Base-by-base conservation (phyloP, 1,284 basidiomycete genomes). In the Vanrija humicola region DNA sequence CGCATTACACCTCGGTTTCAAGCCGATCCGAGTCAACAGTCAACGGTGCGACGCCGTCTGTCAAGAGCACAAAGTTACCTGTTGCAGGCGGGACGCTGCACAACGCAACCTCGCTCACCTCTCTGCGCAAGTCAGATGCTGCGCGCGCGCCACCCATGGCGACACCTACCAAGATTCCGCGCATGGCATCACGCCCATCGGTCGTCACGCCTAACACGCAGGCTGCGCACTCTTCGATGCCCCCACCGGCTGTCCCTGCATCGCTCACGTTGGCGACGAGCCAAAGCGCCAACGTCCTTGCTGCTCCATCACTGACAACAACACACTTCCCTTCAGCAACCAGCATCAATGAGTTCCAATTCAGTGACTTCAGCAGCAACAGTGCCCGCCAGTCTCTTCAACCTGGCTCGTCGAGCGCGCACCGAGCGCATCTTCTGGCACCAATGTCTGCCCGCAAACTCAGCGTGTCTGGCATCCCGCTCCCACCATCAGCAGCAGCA, bases 141-240 rank as follows among this genome's bases (percentile, higher is more conserved):
- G 54, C 51, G 23, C 52, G 66, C 19, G 59, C 57, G 26, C 58
- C 66, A 3, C 67, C 72, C 2, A 68, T 69, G 12, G 69, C 69
- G 5, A 81, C 80, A 0, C 91, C 93, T 0, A 97, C 93, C 21
- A 94, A 93, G 79, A 97, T 96, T 64, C 93, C 93, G 48, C 87
- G 92, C 42, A 92, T 95, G 56, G 86, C 89, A 19, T 89, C 85
- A 59, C 82, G 68, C 6, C 59, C 65, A 16, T 65, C 58, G 25
- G 54, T 61, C 3, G 48, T 49, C 14, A 61, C 59, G 2, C 59
- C 59, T 23, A 61, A 54, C 59, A 51, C 59, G 12, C 45, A 54
- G 16, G 52, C 52, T 12, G 28, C 50, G 12, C 54, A 59, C 25
- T 52, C 56, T 21, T 60, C 59, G 39, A 70, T 69, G 61, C 62